These are phyloP conservation scores for Sequoia sempervirens DNA, from an alignment of 75 land plant species.

Conservation along the genomic window DNA sequence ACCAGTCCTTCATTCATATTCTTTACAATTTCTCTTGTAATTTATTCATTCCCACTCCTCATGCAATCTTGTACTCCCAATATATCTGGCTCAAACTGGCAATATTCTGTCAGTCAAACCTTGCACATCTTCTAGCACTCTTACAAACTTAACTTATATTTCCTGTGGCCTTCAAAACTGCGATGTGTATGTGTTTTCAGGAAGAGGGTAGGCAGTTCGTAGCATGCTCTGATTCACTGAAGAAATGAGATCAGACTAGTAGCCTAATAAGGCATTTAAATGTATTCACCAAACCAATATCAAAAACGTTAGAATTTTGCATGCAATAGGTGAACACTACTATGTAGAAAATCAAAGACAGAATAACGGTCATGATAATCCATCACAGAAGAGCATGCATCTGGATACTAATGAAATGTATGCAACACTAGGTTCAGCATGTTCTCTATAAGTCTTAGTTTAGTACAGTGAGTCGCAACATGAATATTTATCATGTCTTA, in stretches of 20 bases:
- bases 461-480: neutral
- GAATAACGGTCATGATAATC: neutral
- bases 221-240: neutral
- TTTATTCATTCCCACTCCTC: neutral
- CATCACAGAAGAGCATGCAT: neutral
- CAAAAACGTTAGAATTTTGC: neutral
- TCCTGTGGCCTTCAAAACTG: neutral
- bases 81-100: neutral
- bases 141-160: neutral
- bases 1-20: neutral
- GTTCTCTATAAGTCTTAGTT: neutral
- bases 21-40: neutral
- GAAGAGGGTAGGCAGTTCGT: neutral
- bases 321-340: neutral
- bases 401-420: neutral
- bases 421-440: neutral
- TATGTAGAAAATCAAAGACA: neutral
- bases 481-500: neutral
- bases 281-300: neutral
- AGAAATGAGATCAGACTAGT: neutral
- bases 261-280: neutral
- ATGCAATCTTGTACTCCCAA: neutral
- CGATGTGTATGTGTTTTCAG: neutral
- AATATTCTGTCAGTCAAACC: neutral
- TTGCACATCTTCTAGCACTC: neutral